Conservation (phyloP, 2,329 filamentous ascomycete genomes). For the Microsporum canis region DNA sequence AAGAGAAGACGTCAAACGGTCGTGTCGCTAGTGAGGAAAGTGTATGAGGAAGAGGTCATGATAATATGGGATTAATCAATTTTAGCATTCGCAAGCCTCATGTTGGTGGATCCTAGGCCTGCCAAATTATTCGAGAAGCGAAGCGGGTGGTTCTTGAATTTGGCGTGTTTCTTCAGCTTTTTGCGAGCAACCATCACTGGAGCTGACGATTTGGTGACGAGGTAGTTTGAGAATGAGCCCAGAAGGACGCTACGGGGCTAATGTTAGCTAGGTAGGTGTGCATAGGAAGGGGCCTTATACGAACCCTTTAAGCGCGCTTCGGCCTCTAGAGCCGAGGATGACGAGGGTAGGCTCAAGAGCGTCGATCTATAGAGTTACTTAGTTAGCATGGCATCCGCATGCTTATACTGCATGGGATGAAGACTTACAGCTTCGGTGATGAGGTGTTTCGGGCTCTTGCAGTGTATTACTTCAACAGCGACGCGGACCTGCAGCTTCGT, state of each 20-base stretch:
- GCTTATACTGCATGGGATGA: neutral
- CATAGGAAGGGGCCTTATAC: conserved; percentile 21
- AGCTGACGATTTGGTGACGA: conserved; percentile 91
- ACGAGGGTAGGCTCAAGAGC: conserved; percentile 82
- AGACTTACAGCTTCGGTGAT: conserved; percentile 71
- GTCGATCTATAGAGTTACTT: conserved; percentile 55
- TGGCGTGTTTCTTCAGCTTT: conserved; percentile 73
- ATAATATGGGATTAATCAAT: conserved; percentile 46
- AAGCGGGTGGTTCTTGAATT: conserved; percentile 59
- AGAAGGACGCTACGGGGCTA: conserved; percentile 60
- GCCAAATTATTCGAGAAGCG: conserved; percentile 72
- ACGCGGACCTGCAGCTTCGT: conserved; percentile 86
- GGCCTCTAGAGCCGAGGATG: conserved; percentile 80
- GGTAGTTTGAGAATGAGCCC: conserved; percentile 92
- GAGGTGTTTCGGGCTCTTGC: conserved; percentile 93
- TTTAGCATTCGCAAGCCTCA: conserved; percentile 59
- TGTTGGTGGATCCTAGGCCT: conserved; percentile 40
- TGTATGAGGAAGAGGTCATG: neutral
- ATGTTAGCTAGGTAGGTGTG: neutral
- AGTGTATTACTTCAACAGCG: conserved; percentile 92
- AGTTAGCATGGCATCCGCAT: neutral
- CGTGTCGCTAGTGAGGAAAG: neutral
- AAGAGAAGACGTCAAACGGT: neutral
- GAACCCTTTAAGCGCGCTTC: conserved; percentile 86
- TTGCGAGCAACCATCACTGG: conserved; percentile 97